These are phyloP conservation scores for Lactifluus subvellereus DNA, from an alignment of 768 basidiomycete genomes.

Conservation along the genomic window DNA sequence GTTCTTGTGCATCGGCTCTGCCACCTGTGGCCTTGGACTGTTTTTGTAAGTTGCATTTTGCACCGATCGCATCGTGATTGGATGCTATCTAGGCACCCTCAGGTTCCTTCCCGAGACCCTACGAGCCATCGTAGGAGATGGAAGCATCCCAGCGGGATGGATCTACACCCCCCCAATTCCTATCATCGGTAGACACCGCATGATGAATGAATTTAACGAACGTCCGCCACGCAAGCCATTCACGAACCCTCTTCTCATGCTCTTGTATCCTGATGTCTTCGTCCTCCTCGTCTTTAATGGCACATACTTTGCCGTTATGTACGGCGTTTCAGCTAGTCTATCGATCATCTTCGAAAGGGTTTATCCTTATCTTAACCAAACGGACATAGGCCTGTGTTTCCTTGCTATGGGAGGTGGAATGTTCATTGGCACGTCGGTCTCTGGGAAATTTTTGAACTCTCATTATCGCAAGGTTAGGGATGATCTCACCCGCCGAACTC, in stretches of 20 bases:
- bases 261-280: conserved; percentile 52
- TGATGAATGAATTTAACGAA: neutral
- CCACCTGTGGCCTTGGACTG: conserved; percentile 33
- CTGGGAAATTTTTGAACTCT: conserved; percentile 59
- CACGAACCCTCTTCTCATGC: conserved; percentile 51
- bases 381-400: conserved; percentile 71
- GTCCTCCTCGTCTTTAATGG: conserved; percentile 50
- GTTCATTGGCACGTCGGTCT: conserved; percentile 49
- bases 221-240: conserved; percentile 34
- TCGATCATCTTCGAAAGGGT: conserved; percentile 52
- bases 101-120: conserved; percentile 47
- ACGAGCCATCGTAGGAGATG: conserved; percentile 39
- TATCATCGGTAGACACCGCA: conserved; percentile 26
- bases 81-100: conserved; percentile 3
- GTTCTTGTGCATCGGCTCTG: conserved; percentile 37
- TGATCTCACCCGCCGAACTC: conserved; percentile 22
- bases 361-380: conserved; percentile 57
- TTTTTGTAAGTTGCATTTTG: conserved; percentile 29
- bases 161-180: conserved; percentile 33
- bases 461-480: conserved; percentile 48
- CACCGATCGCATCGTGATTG: neutral
- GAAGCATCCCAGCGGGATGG: conserved; percentile 33
- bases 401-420: conserved; percentile 71
- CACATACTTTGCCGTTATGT: conserved; percentile 49
- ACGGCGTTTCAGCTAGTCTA: conserved; percentile 53